Percentiles rank a stretch among this genome's conserved stretches.
Evolutionary conservation across 441 rosid species (phyloP).

Genomic region (Pelargonium fulgidum): DNA sequence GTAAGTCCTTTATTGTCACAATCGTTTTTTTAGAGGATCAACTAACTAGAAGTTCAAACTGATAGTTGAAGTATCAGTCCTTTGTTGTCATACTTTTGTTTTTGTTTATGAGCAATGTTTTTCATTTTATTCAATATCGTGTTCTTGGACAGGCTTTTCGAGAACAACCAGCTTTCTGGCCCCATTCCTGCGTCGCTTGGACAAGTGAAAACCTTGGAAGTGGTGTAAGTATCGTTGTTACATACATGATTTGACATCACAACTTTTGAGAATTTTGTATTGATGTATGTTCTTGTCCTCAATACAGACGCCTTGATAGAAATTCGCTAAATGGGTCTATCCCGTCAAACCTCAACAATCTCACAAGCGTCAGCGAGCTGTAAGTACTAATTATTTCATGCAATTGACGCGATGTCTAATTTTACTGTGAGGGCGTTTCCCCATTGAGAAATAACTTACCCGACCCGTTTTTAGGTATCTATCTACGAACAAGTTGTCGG

Average conservation of each 20-base stretch:
- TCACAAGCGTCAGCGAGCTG: constrained; percentile 43
- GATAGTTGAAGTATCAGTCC: too few species aligned
- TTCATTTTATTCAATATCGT: background rate
- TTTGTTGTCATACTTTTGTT: too few species aligned
- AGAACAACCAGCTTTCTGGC: constrained; percentile 49
- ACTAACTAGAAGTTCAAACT: too few species aligned
- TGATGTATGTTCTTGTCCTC: background rate
- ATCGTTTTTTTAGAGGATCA: too few species aligned
- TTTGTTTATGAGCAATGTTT: too few species aligned
- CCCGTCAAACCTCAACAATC: constrained; percentile 51
- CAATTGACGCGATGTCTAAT: too few species aligned
- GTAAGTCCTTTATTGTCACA: constrained; percentile 49
- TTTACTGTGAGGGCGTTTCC: background rate
- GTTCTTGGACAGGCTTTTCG: constrained; percentile 47
- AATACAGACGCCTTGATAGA: constrained; percentile 59
- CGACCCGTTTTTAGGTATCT: constrained; percentile 42
- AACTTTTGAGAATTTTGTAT: constrained; percentile 6
- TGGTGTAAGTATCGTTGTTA: constrained; percentile 51
- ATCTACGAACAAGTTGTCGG: constrained; percentile 54
- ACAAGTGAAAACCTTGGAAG: constrained; percentile 43
- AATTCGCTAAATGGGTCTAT: constrained; percentile 43
- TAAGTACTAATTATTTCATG: constrained; percentile 30
- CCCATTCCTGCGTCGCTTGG: constrained; percentile 55
- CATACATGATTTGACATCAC: background rate
- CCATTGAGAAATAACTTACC: constrained; percentile 5